These are phyloP conservation scores for Hippophae rhamnoides DNA, from an alignment of 306 rosid species.

Conservation along the genomic window DNA sequence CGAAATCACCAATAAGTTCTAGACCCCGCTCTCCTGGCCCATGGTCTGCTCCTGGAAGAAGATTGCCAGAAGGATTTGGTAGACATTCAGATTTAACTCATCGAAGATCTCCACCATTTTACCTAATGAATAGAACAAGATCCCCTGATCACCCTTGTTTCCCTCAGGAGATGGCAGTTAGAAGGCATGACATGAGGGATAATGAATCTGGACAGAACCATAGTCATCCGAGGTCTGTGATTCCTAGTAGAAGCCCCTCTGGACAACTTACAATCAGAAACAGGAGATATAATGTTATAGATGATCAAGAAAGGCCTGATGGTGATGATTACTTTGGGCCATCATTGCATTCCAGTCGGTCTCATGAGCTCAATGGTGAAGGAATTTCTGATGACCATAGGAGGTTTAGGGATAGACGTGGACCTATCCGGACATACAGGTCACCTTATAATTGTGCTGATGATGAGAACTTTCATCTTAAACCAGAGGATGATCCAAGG, in stretches of 20 bases:
- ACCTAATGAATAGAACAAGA: constrained; percentile 63
- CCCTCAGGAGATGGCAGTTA: constrained; percentile 42
- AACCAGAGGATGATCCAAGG: constrained; percentile 51
- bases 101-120: constrained; percentile 56
- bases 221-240: constrained; percentile 59
- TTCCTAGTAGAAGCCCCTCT: constrained; percentile 49
- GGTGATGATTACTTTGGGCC: constrained; percentile 53
- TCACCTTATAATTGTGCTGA: constrained; percentile 45
- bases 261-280: constrained; percentile 45
- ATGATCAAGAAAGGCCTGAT: constrained; percentile 54
- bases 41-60: constrained; percentile 72
- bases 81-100: constrained; percentile 48
- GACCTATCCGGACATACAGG: constrained; percentile 66
- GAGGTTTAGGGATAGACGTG: constrained; percentile 65
- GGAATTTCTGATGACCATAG: constrained; percentile 64
- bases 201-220: constrained; percentile 54
- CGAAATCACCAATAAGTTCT: constrained; percentile 69
- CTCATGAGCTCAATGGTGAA: constrained; percentile 47
- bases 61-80: constrained; percentile 69
- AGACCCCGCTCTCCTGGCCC: constrained; percentile 72
- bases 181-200: constrained; percentile 72
- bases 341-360: constrained; percentile 51
- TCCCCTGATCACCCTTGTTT: constrained; percentile 69
- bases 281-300: constrained; percentile 59
- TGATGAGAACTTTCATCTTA: constrained; percentile 52